phyloP scores from a whole-genome alignment of 371 early-diverging fungal genomes.

The Fennellomyces sp. region DNA sequence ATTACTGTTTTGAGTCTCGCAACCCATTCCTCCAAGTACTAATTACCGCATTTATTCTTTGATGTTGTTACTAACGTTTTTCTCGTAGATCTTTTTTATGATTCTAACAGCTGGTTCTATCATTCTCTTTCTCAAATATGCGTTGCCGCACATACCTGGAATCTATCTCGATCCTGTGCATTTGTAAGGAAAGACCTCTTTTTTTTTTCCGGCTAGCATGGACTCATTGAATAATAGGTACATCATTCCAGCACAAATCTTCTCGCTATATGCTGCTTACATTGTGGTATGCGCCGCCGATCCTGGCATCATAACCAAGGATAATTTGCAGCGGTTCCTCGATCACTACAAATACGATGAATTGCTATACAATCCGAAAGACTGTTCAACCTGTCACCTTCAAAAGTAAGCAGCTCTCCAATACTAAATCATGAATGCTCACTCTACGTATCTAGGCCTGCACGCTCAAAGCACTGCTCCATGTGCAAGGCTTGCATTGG shows the following conservation, averaged over 20 bases:
- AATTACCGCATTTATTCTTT: neutral
- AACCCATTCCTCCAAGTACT: slow-evolving; percentile 53
- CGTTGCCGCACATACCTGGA: slow-evolving; percentile 43
- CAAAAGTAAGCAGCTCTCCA: slow-evolving; percentile 52
- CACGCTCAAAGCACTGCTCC: slow-evolving; percentile 80
- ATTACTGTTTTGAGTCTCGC: slow-evolving; percentile 46
- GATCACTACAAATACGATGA: slow-evolving; percentile 64
- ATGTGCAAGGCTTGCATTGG: slow-evolving; percentile 75
- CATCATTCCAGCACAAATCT: slow-evolving; percentile 57
- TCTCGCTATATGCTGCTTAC: slow-evolving; percentile 57
- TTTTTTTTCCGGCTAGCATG: too few species aligned
- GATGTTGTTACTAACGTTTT: neutral
- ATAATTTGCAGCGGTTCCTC: slow-evolving; percentile 57
- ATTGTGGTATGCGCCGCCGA: slow-evolving; percentile 62
- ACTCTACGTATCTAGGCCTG: slow-evolving; percentile 48
- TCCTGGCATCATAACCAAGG: slow-evolving; percentile 64
- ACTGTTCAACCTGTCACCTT: slow-evolving; percentile 69
- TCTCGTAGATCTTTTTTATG: slow-evolving; percentile 36
- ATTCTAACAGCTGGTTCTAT: slow-evolving; percentile 30
- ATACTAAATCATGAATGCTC: neutral
- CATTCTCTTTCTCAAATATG: slow-evolving; percentile 28
- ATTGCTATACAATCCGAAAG: slow-evolving; percentile 62
- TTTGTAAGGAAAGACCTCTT: slow-evolving; percentile 31
- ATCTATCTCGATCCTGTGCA: slow-evolving; percentile 37
- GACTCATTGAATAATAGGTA: slow-evolving; percentile 25